Base-by-base conservation (phyloP, 768 basidiomycete species). In the Leccinum uliginosum region DNA sequence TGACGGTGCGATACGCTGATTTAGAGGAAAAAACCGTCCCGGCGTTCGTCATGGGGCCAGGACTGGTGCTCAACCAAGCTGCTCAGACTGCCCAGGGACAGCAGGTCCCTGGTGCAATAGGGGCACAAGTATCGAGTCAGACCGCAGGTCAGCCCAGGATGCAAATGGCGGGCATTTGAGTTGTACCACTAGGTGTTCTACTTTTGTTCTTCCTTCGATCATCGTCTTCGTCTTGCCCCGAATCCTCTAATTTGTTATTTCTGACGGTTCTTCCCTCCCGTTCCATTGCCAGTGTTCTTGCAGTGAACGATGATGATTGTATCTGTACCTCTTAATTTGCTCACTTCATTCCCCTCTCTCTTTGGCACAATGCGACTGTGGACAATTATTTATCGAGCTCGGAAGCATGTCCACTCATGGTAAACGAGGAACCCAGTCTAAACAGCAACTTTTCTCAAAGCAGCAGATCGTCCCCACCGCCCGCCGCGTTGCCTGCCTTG, bases 1-100 rank as follows among this genome's bases (percentile, higher is more conserved):
- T 87, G 81, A 84, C 82, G 15, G 87, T 90, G 49, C 73, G 87
- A 59, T 89, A 89, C 63, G 70, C 81, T 53, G 88, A 89, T 67
- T 74, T 89, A 65, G 86, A 88, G 73, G 88, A 89, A 74, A 87
- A 87, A 78, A 83, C 75, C 38, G 69, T 74, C 11, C 83, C 87
- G 4, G 84, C 83, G 29, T 88, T 87, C 62, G 74, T 75, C 43
- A 76, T 73, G 57, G 81, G 81, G 1, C 75, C 79, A 46, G 76
- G 77, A n/a, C 71, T 80, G 2, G 74, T 76, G 24, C 75, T 75
- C 14, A 72, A 73, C 47, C 76, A 77, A 56, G 24, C 67, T 0
- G 2, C 59, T 3, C 66, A 73, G 50, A 62, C 60, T 23, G 59
- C 61, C 26, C 76, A 75, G 60, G 75, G 70, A 45, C 82, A 79